Percentiles rank a stretch among this genome's conserved stretches.
Conservation (phyloP, 2,329 filamentous ascomycete species). For the Ascomycota sp. region DNA sequence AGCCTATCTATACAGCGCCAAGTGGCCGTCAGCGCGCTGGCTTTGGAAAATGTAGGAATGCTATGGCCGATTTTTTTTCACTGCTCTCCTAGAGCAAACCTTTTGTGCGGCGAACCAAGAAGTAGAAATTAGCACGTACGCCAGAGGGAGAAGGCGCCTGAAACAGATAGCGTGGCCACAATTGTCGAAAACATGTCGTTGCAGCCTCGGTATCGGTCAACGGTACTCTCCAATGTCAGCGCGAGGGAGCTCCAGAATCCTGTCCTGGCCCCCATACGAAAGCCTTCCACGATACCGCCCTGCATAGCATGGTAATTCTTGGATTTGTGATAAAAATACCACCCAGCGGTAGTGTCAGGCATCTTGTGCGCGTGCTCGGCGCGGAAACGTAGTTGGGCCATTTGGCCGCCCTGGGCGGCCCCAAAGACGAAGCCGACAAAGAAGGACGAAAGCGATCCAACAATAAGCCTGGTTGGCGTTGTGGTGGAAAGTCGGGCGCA, state of each 20-base stretch:
- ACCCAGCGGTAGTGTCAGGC: slow-evolving; percentile 59
- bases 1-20: slow-evolving; percentile 40
- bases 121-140: slow-evolving; percentile 29
- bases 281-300: slow-evolving; percentile 55
- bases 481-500: slow-evolving; percentile 36
- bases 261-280: slow-evolving; percentile 49
- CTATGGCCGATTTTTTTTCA: no score
- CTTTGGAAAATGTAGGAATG: slow-evolving; percentile 5
- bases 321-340: slow-evolving; percentile 97
- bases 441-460: slow-evolving; percentile 41
- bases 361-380: slow-evolving; percentile 92
- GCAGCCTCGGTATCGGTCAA: slow-evolving; percentile 37
- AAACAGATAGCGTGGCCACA: slow-evolving; percentile 61
- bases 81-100: neutral
- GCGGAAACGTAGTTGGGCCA: slow-evolving; percentile 61
- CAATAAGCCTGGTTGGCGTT: slow-evolving; percentile 39
- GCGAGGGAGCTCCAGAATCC: slow-evolving; percentile 54
- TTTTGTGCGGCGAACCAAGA: neutral
- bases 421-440: slow-evolving; percentile 49
- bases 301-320: slow-evolving; percentile 80
- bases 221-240: slow-evolving; percentile 62
- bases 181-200: slow-evolving; percentile 65
- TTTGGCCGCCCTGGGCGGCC: slow-evolving; percentile 46
- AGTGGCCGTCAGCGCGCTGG: slow-evolving; percentile 9
- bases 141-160: slow-evolving; percentile 69